A percentile compares a stretch with the other conserved stretches of the same genome.
These are phyloP conservation scores for Capsella rubella DNA, from an alignment of 441 rosid species.

Conservation along the genomic window DNA sequence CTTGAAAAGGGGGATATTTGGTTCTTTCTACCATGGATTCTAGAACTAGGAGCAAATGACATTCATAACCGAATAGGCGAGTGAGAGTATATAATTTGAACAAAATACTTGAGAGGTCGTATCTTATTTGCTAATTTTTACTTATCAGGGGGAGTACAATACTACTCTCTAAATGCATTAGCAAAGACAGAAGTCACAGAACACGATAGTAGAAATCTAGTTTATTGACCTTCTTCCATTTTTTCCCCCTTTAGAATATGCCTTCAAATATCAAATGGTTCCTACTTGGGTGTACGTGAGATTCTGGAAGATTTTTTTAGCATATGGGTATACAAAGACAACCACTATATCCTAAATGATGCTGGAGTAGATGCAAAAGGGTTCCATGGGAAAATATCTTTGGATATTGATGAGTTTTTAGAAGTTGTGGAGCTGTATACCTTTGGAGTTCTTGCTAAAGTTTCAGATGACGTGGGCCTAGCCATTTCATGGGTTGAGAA, in stretches of 20 bases:
- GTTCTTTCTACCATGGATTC: constrained; percentile 8
- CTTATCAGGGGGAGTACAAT: neutral
- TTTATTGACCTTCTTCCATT: constrained; percentile 17
- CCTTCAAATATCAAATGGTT: constrained; percentile 76
- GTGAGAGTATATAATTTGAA: neutral
- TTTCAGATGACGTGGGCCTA: constrained; percentile 54
- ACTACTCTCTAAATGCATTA: neutral
- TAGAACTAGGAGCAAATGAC: constrained; percentile 7
- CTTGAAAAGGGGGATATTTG: neutral
- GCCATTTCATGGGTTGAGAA: constrained; percentile 86
- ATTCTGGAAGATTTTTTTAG: constrained; percentile 78
- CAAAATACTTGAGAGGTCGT: neutral
- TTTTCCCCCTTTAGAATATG: constrained; percentile 57
- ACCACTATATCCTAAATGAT: constrained; percentile 46
- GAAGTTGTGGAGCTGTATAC: constrained; percentile 76
- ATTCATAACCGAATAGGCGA: constrained; percentile 7
- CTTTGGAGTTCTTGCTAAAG: constrained; percentile 63
- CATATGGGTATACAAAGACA: constrained; percentile 67
- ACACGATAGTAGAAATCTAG: neutral
- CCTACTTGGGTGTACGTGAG: constrained; percentile 57
- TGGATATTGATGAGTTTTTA: constrained; percentile 64
- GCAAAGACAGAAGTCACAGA: neutral
- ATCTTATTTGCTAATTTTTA: constrained; percentile 5
- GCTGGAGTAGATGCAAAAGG: constrained; percentile 45
- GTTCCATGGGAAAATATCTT: constrained; percentile 43